Evolutionary conservation across 2,329 filamentous ascomycete species (phyloP), one percentile per base, ranked within the genome.

Genomic region (Paecilomyces variotii): DNA sequence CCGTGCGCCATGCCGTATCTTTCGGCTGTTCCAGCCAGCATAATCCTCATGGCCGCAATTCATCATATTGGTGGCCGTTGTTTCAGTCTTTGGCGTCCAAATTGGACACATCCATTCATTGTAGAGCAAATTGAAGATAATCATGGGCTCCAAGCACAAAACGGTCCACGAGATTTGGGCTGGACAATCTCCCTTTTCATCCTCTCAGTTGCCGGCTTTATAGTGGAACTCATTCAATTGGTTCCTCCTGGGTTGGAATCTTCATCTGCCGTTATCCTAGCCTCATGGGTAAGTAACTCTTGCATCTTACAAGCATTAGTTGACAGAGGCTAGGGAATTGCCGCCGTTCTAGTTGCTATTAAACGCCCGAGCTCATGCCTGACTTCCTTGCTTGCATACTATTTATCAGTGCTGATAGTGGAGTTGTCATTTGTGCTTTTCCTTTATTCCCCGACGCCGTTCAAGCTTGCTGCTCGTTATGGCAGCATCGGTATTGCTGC

Each of bases 21-120:
- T 32, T 66, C 68, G n/a, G 61, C 64, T 9, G 58, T 70, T 4
- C 73, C 73, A 1, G 65, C 64, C 0, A 59, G 65, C 27, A 51
- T 72, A 6, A 59, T 70, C 25, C 51, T 67, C 9, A 14, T 69
- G 10, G 60, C 76, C 55, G 63, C 65, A 25, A 51, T 69, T 32
- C 64, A 63, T 27, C 68, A 74, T 58, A 5, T 74, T 7, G 49
- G 73, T n/a, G 63, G 61, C 4, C 62, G 64, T 26, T 39, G 67
- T 1, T 51, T 70, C 1, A 56, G 60, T 28, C 59, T 59, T 35
- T 68, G 64, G 65, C 71, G 74, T 50, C 79, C 83, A 34, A 69
- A 64, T 70, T 85, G 83, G 82, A 76, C 75, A 24, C 73, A 66
- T 54, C 74, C 80, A 3, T 85, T 86, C 60, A 70, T 85, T 19